Evolutionary conservation across 345 rosid genomes (phyloP), one percentile per base, ranked within the genome.

Genomic region (Hirschfeldia incana): DNA sequence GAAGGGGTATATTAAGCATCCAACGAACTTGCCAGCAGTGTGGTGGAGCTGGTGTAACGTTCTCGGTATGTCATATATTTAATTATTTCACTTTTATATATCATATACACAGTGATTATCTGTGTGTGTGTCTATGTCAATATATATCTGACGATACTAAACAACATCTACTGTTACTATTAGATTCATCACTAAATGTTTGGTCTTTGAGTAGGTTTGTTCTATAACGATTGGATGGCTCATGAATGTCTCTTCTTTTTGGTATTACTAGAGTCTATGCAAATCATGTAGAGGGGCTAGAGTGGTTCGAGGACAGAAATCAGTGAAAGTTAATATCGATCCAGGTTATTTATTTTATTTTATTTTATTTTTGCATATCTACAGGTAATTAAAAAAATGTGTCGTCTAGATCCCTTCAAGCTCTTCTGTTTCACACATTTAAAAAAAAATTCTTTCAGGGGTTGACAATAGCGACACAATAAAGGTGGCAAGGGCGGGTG

Each of bases 281-380:
- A 90, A 84, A 83, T 79, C 97, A 53, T 96, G 99, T 84, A 88
- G 86, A 83, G 99, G 99, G 57, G 87, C 81, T 51, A 87, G 86
- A 82, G 93, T 96, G 68, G 87, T 89, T 71, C 83, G 75, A 78
- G 98, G 99, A 81, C 72, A 86, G 67, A 96, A 93, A 81, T 61
- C 99, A 8, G 89, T 93, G 81, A 93, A 92, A 78, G 77, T 96
- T 86, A 92, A 87, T 79, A 87, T 95, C 12, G 83, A 86, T 82
- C 87, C 99, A 86, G 99, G 99, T 94, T 81, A 61, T 15, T 67
- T 60, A 29, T 29, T 1, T 5, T 21, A 8, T 34, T 34, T 7
- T 7, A 6, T 13, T 4, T 29, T 29, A 29, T 13, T 16, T 65
- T 42, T 42, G 55, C 69, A 65, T 74, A 55, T 57, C 59, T 4